Evolutionary conservation across 208 protist genomes (phyloP), one percentile per base, ranked within the genome.

Genomic region (Crithidia sp.): DNA sequence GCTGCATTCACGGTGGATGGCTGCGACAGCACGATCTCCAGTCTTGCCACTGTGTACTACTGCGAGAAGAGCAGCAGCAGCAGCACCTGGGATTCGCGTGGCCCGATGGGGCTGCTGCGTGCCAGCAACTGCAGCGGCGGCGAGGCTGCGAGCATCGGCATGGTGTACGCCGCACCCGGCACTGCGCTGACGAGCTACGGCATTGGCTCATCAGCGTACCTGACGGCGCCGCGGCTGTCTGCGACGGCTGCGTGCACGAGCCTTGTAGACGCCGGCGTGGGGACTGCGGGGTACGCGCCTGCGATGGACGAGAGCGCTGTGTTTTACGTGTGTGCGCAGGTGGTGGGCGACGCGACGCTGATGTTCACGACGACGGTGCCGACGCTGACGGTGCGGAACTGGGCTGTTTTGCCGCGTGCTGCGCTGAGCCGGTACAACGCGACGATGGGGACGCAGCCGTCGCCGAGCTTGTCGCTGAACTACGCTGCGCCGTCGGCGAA

Each of bases 281-380:
- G 28, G 50, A 72, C 76, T 36, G 54, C 62, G 40, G 83, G 80
- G 47, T 89, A 88, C 73, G 79, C 56, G 14, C 88, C 88, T 16
- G 55, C 61, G 5, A 76, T 74, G 37, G 74, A 78, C 68, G 79
- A 85, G 62, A 56, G 17, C 7, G 64, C 73, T 43, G 47, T 36
- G n/a, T 87, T 93, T 60, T 89, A 78, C 80, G 88, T 93, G 54
- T 93, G 88, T 68, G 81, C 79, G 8, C 39, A 53, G 52, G 59
- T 71, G 49, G 43, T 74, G 63, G 72, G 45, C 59, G 82, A 79
- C 62, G 50, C 68, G 43, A 45, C 56, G 14, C 69, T 78, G 76
- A 41, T 74, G n/a, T 90, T 91, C 67, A 91, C 88, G 45, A 93
- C 85, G 19, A 57, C 72, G 37, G 65, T 0, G 12, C 75, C 85